These are phyloP conservation scores for Venturia effusa DNA, from an alignment of 2,329 filamentous ascomycete genomes.

Conservation along the genomic window DNA sequence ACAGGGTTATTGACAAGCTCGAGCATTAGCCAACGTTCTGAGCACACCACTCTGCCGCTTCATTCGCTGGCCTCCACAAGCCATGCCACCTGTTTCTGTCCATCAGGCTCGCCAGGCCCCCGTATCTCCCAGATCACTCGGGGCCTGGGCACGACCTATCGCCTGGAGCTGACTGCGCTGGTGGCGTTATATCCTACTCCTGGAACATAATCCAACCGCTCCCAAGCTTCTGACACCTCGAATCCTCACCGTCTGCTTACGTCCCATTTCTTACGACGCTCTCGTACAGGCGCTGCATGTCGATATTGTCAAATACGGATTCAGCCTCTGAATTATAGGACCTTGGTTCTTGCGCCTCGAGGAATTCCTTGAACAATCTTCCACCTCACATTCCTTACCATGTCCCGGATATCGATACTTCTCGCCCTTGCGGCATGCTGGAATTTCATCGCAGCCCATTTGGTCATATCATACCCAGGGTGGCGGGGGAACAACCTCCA, in stretches of 20 bases:
- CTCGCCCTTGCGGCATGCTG: conserved; percentile 4
- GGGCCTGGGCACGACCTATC: background rate
- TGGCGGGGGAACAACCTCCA: conserved; percentile 80
- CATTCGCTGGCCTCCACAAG: background rate
- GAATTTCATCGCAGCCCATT: conserved; percentile 49
- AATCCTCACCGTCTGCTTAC: background rate
- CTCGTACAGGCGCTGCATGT: background rate
- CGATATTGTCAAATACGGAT: background rate
- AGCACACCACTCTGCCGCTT: background rate
- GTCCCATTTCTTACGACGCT: background rate
- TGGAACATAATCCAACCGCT: background rate
- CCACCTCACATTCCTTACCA: background rate
- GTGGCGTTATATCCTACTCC: conserved; percentile 3
- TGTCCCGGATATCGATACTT: background rate
- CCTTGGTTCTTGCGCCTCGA: background rate
- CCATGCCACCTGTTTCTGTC: background rate
- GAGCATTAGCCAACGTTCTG: background rate
- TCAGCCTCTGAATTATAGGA: background rate
- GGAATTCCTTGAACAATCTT: background rate
- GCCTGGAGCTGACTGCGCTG: background rate
- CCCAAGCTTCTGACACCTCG: background rate
- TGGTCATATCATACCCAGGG: conserved; percentile 75
- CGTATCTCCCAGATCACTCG: background rate
- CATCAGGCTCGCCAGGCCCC: background rate
- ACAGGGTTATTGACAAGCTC: background rate